Evolutionary conservation across 805 yeast species (phyloP), one percentile per base, ranked within the genome.

Genomic region (Suhomyces canberraensis): DNA sequence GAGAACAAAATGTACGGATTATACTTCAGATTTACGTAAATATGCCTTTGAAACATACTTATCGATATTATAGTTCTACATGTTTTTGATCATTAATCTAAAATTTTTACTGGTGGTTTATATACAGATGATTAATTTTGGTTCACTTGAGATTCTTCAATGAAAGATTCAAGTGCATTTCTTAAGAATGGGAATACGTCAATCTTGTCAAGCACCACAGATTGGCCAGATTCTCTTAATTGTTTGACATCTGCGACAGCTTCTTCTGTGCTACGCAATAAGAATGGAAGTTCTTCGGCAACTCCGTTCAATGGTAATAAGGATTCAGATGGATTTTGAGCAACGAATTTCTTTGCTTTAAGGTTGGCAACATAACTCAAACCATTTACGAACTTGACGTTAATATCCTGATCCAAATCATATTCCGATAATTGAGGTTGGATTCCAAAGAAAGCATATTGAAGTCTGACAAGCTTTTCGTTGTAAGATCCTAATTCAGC

Each of bases 361-460:
- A 88, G 62, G 50, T 77, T 69, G 18, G 95, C 87, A 27, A 87
- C 75, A 46, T 64, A 77, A 47, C 76, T 68, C 29, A 90, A 67
- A 16, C 96, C 96, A 37, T 75, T 66, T 35, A 84, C 83, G 27
- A 66, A 63, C 37, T 56, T 60, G 18, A 50, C 64, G 39, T 60
- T 57, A 39, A 71, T 66, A 51, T 83, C 84, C 11, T 80, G 79
- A 13, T 62, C 57, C 47, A 81, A 73, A 37, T 78, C 78, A 37
- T 74, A 57, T 30, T 64, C 81, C 31, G 79, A 69, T 38, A 76
- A 66, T 36, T 77, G 78, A 19, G 85, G 87, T 41, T 79, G 78
- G 38, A 89, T 84, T n/a, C 96, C 96, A 54, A 80, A 90, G 19
- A 88, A 58, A 0, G 95, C 90, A 48, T 71, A 78, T 58, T 86